Evolutionary conservation across 768 basidiomycete genomes (phyloP).

Genomic region (Naganishia antarctica): DNA sequence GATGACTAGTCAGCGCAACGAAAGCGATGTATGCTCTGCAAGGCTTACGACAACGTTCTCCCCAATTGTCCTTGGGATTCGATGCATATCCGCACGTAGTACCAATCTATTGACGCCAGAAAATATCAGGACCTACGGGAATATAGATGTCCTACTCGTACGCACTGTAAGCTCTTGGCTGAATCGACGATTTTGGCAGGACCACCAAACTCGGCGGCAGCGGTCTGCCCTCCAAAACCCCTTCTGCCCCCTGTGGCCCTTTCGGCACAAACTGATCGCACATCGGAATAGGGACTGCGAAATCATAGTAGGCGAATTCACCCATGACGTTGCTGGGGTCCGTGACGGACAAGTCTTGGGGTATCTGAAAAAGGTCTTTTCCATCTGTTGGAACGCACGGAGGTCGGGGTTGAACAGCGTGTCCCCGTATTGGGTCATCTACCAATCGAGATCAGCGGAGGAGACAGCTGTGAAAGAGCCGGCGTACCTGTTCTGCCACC

Average conservation of each 20-base stretch:
- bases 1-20: too few species aligned
- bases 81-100: background rate
- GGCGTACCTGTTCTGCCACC: constrained; percentile 7
- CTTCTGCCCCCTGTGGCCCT: background rate
- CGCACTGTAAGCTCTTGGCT: constrained; percentile 12
- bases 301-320: background rate
- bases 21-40: background rate
- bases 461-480: background rate
- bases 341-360: background rate
- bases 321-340: background rate
- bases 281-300: background rate
- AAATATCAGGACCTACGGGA: background rate
- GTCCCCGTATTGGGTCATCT: constrained; percentile 9
- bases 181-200: background rate
- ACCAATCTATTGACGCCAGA: background rate
- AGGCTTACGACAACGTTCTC: background rate
- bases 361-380: constrained; percentile 9
- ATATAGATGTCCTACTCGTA: background rate
- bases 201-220: constrained; percentile 15
- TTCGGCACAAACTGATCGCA: constrained; percentile 1
- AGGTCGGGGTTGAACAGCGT: constrained; percentile 6
- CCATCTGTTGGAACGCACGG: constrained; percentile 8
- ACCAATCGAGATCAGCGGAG: background rate
- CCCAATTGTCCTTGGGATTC: background rate
- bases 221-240: constrained; percentile 5